These are phyloP conservation scores for Acrodontium crateriforme DNA, from an alignment of 2,329 filamentous ascomycete species.

Conservation along the genomic window DNA sequence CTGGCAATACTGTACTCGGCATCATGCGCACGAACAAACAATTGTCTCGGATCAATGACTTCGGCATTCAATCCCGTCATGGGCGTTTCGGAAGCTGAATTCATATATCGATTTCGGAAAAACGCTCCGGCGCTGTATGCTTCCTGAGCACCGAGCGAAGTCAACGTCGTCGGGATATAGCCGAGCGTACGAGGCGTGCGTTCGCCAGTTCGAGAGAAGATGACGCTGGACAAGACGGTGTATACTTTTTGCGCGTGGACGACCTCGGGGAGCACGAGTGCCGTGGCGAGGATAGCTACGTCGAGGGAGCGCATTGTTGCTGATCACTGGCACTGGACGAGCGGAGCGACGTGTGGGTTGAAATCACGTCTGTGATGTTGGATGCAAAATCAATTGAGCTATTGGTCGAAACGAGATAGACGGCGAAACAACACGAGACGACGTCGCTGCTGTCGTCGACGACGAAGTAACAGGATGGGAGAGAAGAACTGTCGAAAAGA, in stretches of 20 bases:
- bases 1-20: conserved; percentile 36
- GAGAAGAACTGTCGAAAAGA: too few relatives aligned
- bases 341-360: too few relatives aligned
- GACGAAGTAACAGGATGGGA: too few relatives aligned
- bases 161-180: conserved; percentile 27
- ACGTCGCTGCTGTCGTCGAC: too few relatives aligned
- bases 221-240: conserved; percentile 35
- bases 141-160: conserved; percentile 41
- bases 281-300: conserved; percentile 7
- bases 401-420: too few relatives aligned
- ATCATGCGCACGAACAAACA: conserved; percentile 35
- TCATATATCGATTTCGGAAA: conserved; percentile 41
- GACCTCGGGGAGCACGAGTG: conserved; percentile 9
- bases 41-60: conserved; percentile 30
- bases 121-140: conserved; percentile 35
- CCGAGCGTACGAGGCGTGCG: conserved; percentile 33
- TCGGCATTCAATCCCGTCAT: conserved; percentile 34
- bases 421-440: too few relatives aligned
- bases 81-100: conserved; percentile 18
- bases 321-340: too few relatives aligned
- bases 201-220: conserved; percentile 42
- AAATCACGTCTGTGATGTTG: too few relatives aligned
- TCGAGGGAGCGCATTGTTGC: conserved; percentile 11
- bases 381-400: too few relatives aligned
- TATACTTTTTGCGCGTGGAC: conserved; percentile 14